phyloP scores from a whole-genome alignment of 2,329 filamentous ascomycete genomes.

The Pezicula neosporulosa region DNA sequence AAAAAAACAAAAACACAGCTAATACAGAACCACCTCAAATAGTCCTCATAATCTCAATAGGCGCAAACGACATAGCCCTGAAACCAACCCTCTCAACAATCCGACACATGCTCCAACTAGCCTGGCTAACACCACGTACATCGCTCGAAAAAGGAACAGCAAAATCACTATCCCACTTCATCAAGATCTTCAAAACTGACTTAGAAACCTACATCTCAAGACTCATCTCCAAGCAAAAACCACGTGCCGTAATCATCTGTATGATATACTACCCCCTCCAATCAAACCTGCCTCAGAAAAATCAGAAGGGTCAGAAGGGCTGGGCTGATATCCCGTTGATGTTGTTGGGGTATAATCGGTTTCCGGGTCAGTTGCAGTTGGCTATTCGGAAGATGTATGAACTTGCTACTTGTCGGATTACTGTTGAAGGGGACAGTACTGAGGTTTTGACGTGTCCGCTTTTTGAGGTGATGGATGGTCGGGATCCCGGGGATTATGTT shows the following conservation, averaged over 20 bases:
- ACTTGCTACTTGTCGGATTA: constrained; percentile 7
- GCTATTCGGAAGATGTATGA: constrained; percentile 12
- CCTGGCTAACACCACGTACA: constrained; percentile 10
- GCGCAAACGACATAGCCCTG: constrained; percentile 14
- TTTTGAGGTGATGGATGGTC: constrained; percentile 12
- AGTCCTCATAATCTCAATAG: constrained; percentile 13
- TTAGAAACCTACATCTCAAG: constrained; percentile 11
- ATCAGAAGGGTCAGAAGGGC: constrained; percentile 7
- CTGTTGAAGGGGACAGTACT: constrained; percentile 5
- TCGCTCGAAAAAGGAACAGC: constrained; percentile 10
- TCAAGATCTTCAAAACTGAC: constrained; percentile 10
- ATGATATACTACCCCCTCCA: constrained; percentile 16
- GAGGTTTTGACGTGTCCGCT: constrained; percentile 11
- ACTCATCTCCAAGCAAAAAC: constrained; percentile 10
- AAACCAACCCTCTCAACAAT: constrained; percentile 12
- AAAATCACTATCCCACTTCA: constrained; percentile 10
- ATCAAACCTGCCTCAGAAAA: not conserved
- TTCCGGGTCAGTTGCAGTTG: constrained; percentile 9
- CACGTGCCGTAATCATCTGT: constrained; percentile 10
- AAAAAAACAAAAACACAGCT: too few species aligned
- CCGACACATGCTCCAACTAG: constrained; percentile 11
- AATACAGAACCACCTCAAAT: too few species aligned
- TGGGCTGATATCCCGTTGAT: constrained; percentile 11
- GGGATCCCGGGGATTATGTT: constrained; percentile 7
- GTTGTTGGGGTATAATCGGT: constrained; percentile 10